Base-by-base conservation (phyloP, 345 rosid genomes). In the Geranium brycei region DNA sequence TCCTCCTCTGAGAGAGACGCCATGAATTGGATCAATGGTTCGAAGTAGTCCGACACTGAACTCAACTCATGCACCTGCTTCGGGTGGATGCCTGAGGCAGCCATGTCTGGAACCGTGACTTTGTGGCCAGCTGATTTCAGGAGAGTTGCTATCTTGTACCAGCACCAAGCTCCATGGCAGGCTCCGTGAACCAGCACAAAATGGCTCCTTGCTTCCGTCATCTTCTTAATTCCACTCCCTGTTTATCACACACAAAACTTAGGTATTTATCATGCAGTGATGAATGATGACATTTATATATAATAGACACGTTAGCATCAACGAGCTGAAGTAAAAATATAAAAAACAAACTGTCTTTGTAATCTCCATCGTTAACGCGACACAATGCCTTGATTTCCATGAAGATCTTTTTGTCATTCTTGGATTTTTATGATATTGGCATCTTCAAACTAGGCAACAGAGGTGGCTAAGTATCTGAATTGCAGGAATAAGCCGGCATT, bases 141-240 rank as follows among this genome's bases (percentile, higher is more conserved):
- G 59, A 55, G 57, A 1, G 70, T 18, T 18, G 5, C 47, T 8
- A 71, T 57, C 73, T 65, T 57, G 72, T 72, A 70, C 84, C 77
- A 77, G 41, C 68, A 63, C 79, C 81, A 71, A 5, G 78, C 79
- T n/a, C 79, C 78, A n/a, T 58, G 66, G 60, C 79, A 72, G 0
- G 66, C 19, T 2, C 77, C 73, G 32, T 77, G 79, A 19, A 77
- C 66, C 10, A 77, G n/a, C 32, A 76, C 75, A 11, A 73, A 68
- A 15, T 73, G 76, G 57, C 56, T 61, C 47, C 1, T n/a, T 4
- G 17, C 30, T 62, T 31, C 31, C 19, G 1, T 6, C 17, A 16
- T 32, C 12, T 55, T 19, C 28, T 15, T 4, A 23, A 23, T 23
- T 23, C 28, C 28, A 23, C 28, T 23, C 58, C 15, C 12, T 8